phyloP scores from a whole-genome alignment of 345 rosid species.

The Lepidium didymum region DNA sequence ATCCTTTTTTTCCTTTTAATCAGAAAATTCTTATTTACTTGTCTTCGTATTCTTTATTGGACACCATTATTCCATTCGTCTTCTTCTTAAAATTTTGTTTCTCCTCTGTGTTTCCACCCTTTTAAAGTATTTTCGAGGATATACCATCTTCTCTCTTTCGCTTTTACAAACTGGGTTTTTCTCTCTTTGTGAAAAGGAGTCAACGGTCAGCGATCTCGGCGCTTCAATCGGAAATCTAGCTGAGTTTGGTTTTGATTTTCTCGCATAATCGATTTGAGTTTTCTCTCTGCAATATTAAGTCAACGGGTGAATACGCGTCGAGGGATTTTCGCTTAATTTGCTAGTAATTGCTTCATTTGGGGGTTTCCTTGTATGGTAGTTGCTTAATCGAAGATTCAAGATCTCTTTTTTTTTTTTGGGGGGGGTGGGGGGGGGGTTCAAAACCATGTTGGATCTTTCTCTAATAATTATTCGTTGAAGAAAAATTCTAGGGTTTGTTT shows the following conservation, averaged over 20 bases:
- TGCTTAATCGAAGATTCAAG: conserved; percentile 13
- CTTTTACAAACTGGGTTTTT: background rate
- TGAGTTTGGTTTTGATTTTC: background rate
- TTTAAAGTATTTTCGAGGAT: background rate
- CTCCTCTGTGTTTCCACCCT: conserved; percentile 4
- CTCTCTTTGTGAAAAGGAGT: background rate
- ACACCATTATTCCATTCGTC: background rate
- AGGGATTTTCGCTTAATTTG: background rate
- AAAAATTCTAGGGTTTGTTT: conserved; percentile 17
- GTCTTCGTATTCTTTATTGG: background rate
- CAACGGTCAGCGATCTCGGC: conserved; percentile 28
- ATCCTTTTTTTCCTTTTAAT: background rate
- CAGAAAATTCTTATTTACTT: background rate
- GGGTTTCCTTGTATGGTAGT: background rate
- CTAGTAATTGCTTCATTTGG: background rate
- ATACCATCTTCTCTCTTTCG: conserved; percentile 14
- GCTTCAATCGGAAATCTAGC: background rate
- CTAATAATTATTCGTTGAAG: background rate
- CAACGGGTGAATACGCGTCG: conserved; percentile 32
- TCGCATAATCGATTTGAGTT: background rate
- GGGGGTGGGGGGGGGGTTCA: background rate
- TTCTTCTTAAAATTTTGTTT: conserved; percentile 1
- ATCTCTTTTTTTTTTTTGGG: background rate
- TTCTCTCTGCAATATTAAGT: conserved; percentile 9
- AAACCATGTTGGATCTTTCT: conserved; percentile 20